These are phyloP conservation scores for Marsdenia floribunda DNA, from an alignment of 257 asterid species.

Conservation along the genomic window DNA sequence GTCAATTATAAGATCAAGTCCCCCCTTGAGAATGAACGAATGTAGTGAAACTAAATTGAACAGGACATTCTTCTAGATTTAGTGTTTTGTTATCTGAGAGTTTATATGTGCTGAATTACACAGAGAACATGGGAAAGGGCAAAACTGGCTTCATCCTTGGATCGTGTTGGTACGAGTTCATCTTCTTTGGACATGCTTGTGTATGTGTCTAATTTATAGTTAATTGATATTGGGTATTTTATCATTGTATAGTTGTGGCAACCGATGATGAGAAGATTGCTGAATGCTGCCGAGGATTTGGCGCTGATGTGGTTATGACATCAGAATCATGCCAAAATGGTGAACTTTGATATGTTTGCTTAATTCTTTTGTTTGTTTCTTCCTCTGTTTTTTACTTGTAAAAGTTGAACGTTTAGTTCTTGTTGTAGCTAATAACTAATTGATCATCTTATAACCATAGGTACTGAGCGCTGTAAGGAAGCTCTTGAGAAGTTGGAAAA, in stretches of 20 bases:
- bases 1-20: background rate
- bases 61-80: background rate
- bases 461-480: conserved; percentile 85
- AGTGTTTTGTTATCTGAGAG: background rate
- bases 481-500: conserved; percentile 64
- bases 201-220: background rate
- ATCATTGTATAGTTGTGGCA: conserved; percentile 64
- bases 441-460: conserved; percentile 28
- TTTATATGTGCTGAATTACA: conserved; percentile 27
- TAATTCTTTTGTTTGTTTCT: background rate
- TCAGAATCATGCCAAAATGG: conserved; percentile 87
- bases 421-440: background rate
- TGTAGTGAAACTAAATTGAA: background rate
- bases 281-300: conserved; percentile 83
- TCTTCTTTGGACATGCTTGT: background rate
- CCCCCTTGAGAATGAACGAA: background rate
- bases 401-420: background rate
- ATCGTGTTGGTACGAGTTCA: conserved; percentile 54
- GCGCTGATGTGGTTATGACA: conserved; percentile 90
- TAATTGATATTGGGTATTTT: conserved; percentile 14
- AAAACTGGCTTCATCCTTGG: conserved; percentile 64
- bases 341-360: conserved; percentile 8
- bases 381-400: background rate
- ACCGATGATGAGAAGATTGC: conserved; percentile 90
- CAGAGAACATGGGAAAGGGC: conserved; percentile 98